Evolutionary conservation across 2,329 filamentous ascomycete genomes (phyloP), one percentile per base, ranked within the genome.

Genomic region (Exophiala calicioides): DNA sequence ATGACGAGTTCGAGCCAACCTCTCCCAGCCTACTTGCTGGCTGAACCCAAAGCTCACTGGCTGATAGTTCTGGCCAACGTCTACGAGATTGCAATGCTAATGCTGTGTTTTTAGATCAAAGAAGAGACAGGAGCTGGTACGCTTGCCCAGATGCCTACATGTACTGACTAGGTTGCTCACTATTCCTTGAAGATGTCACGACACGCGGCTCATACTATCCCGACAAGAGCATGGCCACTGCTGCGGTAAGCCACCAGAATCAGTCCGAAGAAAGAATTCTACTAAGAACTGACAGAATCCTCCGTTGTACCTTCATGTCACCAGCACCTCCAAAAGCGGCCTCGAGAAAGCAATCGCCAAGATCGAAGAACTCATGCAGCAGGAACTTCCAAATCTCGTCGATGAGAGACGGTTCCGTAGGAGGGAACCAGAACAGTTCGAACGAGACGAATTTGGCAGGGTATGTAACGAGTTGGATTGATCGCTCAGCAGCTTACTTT

Each of bases 81-180:
- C 12, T 26, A 15, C 7, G n/a, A 27, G 13, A 29, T 26, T 20
- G 36, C 27, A 12, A 33, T 93, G 89, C 90, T 97, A 83, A 96
- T 90, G 82, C 73, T 73, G 81, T 93, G 84, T 73, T 86, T 87
- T 64, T 90, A 98, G 93, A 98, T 98, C 65, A 95, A 95, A 85
- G 91, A 96, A 77, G 89, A 96, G 65, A 97, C 91, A 84, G 93
- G 93, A 80, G 91, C 93, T 80, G 93, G 93, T 98, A 98, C 84
- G 90, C 82, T 77, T 73, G 68, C 75, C 73, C 71, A 74, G 50
- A 55, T 68, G 62, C 68, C 59, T 67, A 61, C 71, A 69, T 21
- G 26, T 27, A 69, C 73, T 67, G 73, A 74, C 74, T 69, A 69
- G 65, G 70, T 73, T 80, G 75, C 80, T 83, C 74, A 82, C 79